Conservation (phyloP, 345 rosid species). For the Salix viminalis region DNA sequence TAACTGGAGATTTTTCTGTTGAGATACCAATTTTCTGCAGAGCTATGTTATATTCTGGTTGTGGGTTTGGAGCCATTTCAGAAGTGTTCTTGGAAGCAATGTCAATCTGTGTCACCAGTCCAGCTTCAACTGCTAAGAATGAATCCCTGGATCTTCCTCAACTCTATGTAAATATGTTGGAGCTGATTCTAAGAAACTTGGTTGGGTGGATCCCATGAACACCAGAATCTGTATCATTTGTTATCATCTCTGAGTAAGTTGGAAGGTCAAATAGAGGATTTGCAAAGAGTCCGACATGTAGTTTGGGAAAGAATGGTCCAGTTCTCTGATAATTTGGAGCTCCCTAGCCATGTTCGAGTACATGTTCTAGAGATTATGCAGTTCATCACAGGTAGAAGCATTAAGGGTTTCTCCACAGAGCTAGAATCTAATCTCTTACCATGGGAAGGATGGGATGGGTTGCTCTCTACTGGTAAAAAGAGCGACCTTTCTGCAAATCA, state of each 20-base stretch:
- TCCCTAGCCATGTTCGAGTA: constrained; percentile 72
- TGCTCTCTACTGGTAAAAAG: constrained; percentile 42
- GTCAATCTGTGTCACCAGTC: constrained; percentile 22
- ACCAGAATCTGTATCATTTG: constrained; percentile 48
- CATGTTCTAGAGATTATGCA: constrained; percentile 86
- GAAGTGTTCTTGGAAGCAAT: constrained; percentile 59
- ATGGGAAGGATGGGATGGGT: constrained; percentile 85
- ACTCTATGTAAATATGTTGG: constrained; percentile 59
- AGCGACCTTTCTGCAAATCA: constrained; percentile 32
- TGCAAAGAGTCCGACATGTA: constrained; percentile 56
- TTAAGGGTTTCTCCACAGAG: constrained; percentile 55
- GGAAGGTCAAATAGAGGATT: constrained; percentile 63
- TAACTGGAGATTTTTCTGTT: constrained; percentile 41
- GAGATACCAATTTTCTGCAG: constrained; percentile 60
- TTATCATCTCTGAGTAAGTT: constrained; percentile 72
- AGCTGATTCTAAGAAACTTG: constrained; percentile 56
- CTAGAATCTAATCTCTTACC: constrained; percentile 50
- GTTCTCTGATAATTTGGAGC: constrained; percentile 68
- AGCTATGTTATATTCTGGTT: constrained; percentile 82
- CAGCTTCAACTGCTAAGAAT: constrained; percentile 16
- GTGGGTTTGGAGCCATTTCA: constrained; percentile 66
- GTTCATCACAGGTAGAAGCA: constrained; percentile 50
- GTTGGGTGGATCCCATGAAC: constrained; percentile 41
- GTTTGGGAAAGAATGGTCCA: constrained; percentile 74
- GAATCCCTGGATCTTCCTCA: constrained; percentile 48